Evolutionary conservation across 2,329 filamentous ascomycete species (phyloP), one percentile per base, ranked within the genome.

Genomic region (Apiospora phragmitis): DNA sequence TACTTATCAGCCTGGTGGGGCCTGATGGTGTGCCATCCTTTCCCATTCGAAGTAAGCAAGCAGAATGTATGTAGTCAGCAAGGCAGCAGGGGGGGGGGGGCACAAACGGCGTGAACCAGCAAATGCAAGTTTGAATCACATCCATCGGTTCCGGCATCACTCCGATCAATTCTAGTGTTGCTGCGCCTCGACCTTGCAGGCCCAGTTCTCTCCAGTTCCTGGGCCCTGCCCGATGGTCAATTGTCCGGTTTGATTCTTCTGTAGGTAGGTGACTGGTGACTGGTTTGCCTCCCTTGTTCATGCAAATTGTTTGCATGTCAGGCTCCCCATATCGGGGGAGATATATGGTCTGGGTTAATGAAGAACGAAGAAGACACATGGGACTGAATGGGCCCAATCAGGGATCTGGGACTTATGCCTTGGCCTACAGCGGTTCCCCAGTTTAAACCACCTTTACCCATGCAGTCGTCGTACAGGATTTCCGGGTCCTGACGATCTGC

Each of bases 1-100:
- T 62, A 38, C 55, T 38, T 38, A 21, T 18, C 21, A 35, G 29
- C 14, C 24, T 29, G 24, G 49, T 55, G 29, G 51, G 18, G 29
- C 51, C 16, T 32, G 26, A 5, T 55, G 55, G 55, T 38, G 55
- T 38, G 32, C 8, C 55, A n/a, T 38, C 55, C 55, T 32, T 62
- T 62, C 21, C 29, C 9, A 59, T 35, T n/a, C 51, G 51, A 16
- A 59, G 51, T 59, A 12, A 11, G 8, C 38, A n/a, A 29, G 49
- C 49, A 51, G 49, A 24, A 35, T 55, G 9, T n/a, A 62, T n/a
- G 32, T 62, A 62, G 55, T 62, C 55, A 62, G 55, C 55, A 62
- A 24, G 32, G 18, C 55, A 62, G 55, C 29, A 62, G 18, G 24
- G 24, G 24, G 55, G 18, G 51, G 51, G 51, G 51, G 0, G 26